Conservation (phyloP, 208 protist species). For the Leishmania braziliensis region DNA sequence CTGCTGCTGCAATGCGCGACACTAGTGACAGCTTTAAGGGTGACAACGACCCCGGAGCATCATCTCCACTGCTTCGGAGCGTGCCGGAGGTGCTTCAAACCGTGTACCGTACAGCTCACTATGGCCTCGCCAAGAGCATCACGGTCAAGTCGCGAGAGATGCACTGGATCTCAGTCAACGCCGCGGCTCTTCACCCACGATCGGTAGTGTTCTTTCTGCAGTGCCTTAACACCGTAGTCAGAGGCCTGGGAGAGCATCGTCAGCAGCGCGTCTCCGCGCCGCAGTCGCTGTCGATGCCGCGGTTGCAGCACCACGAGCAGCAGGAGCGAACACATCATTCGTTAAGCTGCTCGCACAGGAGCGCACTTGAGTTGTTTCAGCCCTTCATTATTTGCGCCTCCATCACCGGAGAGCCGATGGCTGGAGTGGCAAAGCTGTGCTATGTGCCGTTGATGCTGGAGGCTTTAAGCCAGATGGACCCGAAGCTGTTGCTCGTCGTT, state of each 20-base stretch:
- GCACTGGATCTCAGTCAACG: conserved; percentile 5
- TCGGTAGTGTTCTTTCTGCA: conserved; percentile 3
- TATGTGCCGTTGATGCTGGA: conserved; percentile 15
- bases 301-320: background rate
- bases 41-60: background rate
- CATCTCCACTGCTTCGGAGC: background rate
- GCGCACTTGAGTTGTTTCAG: conserved; percentile 10
- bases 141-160: background rate
- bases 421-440: background rate
- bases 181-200: conserved; percentile 3
- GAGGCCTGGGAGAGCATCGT: background rate
- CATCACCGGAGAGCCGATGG: background rate
- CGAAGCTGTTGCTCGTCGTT: conserved; percentile 5
- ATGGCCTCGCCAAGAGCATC: background rate
- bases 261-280: background rate
- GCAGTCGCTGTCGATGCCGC: background rate
- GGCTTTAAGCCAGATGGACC: conserved; percentile 19
- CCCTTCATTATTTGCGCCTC: conserved; percentile 14
- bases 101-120: background rate
- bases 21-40: background rate
- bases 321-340: background rate
- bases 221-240: background rate
- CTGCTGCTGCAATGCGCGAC: background rate
- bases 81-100: conserved; percentile 6
- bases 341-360: background rate